Evolutionary conservation across 371 early-diverging fungal genomes (phyloP).

Genomic region (Amoeboaphelidium occidentale): DNA sequence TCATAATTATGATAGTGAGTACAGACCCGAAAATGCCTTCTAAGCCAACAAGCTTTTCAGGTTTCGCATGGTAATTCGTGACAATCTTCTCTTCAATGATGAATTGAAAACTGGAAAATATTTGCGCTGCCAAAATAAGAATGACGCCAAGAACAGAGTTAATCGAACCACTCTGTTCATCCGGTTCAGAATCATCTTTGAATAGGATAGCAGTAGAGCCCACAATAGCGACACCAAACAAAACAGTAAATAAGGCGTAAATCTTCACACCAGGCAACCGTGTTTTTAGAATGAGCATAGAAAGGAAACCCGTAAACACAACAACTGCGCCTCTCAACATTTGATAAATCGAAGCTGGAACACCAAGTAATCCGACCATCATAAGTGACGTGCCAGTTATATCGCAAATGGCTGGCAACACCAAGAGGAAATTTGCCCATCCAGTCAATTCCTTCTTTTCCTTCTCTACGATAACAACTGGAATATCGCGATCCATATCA

Average conservation of each 20-base stretch:
- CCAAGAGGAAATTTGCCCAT: constrained; percentile 32
- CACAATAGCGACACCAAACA: constrained; percentile 57
- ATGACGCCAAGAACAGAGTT: constrained; percentile 32
- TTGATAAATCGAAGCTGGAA: constrained; percentile 79
- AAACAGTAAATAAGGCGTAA: constrained; percentile 49
- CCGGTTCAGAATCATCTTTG: background rate
- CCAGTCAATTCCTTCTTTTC: constrained; percentile 22
- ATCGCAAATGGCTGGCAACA: constrained; percentile 78
- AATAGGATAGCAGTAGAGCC: constrained; percentile 14
- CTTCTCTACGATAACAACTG: background rate
- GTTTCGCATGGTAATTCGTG: constrained; percentile 39
- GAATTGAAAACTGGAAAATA: constrained; percentile 77
- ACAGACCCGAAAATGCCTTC: constrained; percentile 76
- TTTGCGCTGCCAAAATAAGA: constrained; percentile 63
- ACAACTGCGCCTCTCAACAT: constrained; percentile 90
- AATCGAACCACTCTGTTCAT: background rate
- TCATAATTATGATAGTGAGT: constrained; percentile 37
- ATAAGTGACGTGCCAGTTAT: constrained; percentile 76
- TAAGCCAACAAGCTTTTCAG: constrained; percentile 69
- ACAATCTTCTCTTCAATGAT: constrained; percentile 83
- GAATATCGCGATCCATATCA: background rate
- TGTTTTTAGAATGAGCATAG: constrained; percentile 52
- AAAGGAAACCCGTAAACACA: constrained; percentile 67
- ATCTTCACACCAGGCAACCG: constrained; percentile 48
- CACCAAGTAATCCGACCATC: constrained; percentile 77